A percentile compares a stretch with the other conserved stretches of the same genome.
phyloP scores from a whole-genome alignment of 2,329 filamentous ascomycete species.

The Acarospora socialis region DNA sequence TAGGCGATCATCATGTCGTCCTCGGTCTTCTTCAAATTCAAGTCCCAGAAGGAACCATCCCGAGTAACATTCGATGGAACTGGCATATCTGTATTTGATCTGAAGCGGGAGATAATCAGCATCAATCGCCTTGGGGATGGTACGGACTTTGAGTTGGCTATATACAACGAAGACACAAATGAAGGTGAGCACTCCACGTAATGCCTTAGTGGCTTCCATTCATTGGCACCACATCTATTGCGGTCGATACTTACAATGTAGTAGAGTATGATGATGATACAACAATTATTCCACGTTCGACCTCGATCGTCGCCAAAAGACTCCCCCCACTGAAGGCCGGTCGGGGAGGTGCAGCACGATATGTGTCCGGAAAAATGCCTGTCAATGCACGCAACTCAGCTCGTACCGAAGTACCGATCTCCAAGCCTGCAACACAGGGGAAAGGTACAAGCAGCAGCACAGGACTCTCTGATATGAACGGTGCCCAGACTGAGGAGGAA shows the following conservation, averaged over 20 bases:
- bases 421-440: conserved; percentile 34
- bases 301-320: conserved; percentile 78
- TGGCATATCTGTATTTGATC: conserved; percentile 92
- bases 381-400: conserved; percentile 69
- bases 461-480: conserved; percentile 53
- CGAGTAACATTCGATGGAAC: conserved; percentile 95
- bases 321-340: conserved; percentile 73
- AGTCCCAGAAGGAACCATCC: conserved; percentile 90
- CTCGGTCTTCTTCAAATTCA: conserved; percentile 99
- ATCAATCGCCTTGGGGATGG: conserved; percentile 90
- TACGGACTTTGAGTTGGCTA: conserved; percentile 87
- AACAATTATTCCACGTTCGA: conserved; percentile 89
- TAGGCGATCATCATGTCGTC: conserved; percentile 59
- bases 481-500: conserved; percentile 81
- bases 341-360: conserved; percentile 79
- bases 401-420: conserved; percentile 45
- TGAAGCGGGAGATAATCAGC: conserved; percentile 96
- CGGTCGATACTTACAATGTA: conserved; percentile 17
- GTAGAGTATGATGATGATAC: conserved; percentile 96
- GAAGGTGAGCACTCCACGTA: conserved; percentile 50
- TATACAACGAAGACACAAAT: conserved; percentile 81
- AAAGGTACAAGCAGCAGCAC: conserved; percentile 34
- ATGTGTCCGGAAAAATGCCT: conserved; percentile 93
- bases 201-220: conserved; percentile 2
- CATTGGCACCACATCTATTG: conserved; percentile 15